Percentiles rank a stretch among this genome's conserved stretches.
Evolutionary conservation across 139 green algal genomes (phyloP).

Genomic region (Tetratostichococcus sp.): DNA sequence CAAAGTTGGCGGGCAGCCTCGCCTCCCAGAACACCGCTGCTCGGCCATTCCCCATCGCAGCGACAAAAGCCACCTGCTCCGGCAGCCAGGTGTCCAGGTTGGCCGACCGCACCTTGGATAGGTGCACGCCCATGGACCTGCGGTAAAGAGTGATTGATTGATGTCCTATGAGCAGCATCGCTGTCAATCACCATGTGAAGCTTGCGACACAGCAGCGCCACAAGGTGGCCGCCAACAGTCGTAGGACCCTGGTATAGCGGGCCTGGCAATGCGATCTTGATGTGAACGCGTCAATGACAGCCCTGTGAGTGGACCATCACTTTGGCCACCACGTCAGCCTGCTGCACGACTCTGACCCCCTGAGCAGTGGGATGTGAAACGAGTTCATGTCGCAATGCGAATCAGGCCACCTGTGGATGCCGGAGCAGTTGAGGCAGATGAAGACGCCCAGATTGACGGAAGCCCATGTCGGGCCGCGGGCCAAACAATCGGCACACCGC

Average conservation of each 20-base stretch:
- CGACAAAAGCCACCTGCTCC: conserved; percentile 82
- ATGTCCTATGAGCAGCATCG: too few relatives aligned
- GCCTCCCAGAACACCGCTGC: conserved; percentile 85
- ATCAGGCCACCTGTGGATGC: conserved; percentile 4
- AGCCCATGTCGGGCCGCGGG: conserved; percentile 79
- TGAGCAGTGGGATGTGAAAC: too few relatives aligned
- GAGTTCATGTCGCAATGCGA: too few relatives aligned
- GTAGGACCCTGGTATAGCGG: too few relatives aligned
- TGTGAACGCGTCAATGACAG: too few relatives aligned
- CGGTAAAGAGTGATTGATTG: conserved; percentile 74
- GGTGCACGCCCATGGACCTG: conserved; percentile 78
- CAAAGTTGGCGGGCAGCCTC: conserved; percentile 60
- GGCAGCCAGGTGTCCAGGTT: conserved; percentile 89
- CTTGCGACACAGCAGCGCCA: too few relatives aligned
- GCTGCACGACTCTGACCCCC: too few relatives aligned
- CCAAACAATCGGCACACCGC: conserved; percentile 74
- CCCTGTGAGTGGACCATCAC: too few relatives aligned
- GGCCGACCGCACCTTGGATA: conserved; percentile 66
- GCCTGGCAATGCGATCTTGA: too few relatives aligned
- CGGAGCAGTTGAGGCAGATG: conserved; percentile 86
- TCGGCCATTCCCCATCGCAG: conserved; percentile 76
- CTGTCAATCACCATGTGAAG: too few relatives aligned
- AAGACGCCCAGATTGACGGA: conserved; percentile 85
- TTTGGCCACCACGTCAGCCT: too few relatives aligned
- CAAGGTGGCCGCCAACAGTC: too few relatives aligned